Evolutionary conservation across 768 basidiomycete genomes (phyloP).

Genomic region (Obba rivulosa): DNA sequence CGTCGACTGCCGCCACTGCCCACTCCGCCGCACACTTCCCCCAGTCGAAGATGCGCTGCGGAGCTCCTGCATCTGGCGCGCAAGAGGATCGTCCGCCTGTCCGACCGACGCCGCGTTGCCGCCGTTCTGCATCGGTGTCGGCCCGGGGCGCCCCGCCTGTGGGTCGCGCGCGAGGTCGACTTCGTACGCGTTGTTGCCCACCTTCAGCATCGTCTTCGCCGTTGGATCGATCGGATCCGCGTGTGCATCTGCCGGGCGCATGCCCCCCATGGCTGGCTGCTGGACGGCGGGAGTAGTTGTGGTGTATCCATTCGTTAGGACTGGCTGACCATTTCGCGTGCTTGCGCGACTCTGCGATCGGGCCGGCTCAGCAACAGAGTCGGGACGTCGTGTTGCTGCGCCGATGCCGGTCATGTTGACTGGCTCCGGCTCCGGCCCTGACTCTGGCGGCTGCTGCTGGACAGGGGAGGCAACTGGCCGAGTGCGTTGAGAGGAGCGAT

Average conservation of each 20-base stretch:
- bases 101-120: constrained; percentile 23
- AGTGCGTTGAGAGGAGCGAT: constrained; percentile 34
- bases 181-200: constrained; percentile 61
- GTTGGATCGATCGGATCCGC: constrained; percentile 61
- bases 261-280: constrained; percentile 6
- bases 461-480: constrained; percentile 26
- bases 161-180: constrained; percentile 21
- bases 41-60: constrained; percentile 17
- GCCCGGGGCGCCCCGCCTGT: constrained; percentile 14
- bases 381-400: constrained; percentile 26
- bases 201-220: constrained; percentile 58
- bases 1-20: constrained; percentile 10
- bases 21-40: constrained; percentile 43
- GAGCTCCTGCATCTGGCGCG: constrained; percentile 60
- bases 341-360: constrained; percentile 29
- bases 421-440: constrained; percentile 29
- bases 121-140: constrained; percentile 8
- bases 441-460: constrained; percentile 34
- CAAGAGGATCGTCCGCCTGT: constrained; percentile 52
- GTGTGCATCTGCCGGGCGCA: constrained; percentile 34
- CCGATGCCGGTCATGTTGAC: constrained; percentile 68
- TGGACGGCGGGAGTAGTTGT: constrained; percentile 6
- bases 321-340: constrained; percentile 4
- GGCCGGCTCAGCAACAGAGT: constrained; percentile 8
- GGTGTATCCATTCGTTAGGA: not conserved